Evolutionary conservation across 306 rosid species (phyloP), one percentile per base, ranked within the genome.

Genomic region (Morella rubra): DNA sequence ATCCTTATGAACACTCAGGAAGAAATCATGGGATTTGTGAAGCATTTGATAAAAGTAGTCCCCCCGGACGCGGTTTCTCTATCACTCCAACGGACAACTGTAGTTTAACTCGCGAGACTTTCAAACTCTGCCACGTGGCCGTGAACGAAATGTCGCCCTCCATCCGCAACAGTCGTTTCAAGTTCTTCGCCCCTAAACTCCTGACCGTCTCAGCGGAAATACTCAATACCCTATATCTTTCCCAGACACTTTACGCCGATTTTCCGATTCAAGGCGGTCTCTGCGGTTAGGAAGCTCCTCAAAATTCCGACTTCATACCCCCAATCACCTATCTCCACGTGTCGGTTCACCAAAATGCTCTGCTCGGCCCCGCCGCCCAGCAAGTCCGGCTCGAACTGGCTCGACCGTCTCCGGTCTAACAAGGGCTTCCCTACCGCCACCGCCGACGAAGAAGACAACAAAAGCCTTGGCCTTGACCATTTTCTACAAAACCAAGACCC

Each of bases 381-480:
- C 5, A 91, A 91, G 81, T 78, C 93, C 87, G 84, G 85, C 61
- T 82, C 89, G 0, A 90, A 84, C 76, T 94, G 97, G 99, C 90
- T 95, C 60, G 93, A 90, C 87, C 93, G 99, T 3, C 97, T 95
- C 76, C 93, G 97, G 18, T 90, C 93, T 81, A 89, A 47, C 80
- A 92, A 87, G 74, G 99, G 97, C 52, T 81, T 95, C 76, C 92
- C 97, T 0, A 74, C 89, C 13, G 8, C 71, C 47, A 13, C 70
- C 84, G 86, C 73, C 74, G 71, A 66, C 0, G 47, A 42, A 10
- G 88, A 90, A 54, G 55, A 84, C 83, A 85, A 76, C 76, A 89
- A 90, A 59, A 62, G 85, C 66, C 85, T 76, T 12, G 89, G 82
- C 83, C 96, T 90, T 44, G 96, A 86, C 54, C 85, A 87, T 69